Evolutionary conservation across 441 rosid genomes (phyloP).

Genomic region (Eruca vesicaria): DNA sequence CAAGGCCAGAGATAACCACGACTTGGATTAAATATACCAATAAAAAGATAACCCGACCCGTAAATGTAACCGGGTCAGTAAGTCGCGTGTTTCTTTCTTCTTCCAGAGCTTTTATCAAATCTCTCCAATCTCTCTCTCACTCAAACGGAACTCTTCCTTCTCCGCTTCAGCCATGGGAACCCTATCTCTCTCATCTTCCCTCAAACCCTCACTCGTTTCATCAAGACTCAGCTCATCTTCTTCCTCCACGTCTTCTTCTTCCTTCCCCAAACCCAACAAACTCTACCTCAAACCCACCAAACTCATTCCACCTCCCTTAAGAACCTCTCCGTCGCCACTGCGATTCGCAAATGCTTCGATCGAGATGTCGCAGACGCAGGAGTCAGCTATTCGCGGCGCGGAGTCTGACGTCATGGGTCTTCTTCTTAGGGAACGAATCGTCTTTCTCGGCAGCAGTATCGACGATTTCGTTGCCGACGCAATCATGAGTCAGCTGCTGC

Average conservation of each 20-base stretch:
- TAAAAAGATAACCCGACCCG: constrained; percentile 10
- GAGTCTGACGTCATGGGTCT: constrained; percentile 84
- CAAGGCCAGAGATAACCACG: background rate
- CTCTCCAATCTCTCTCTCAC: constrained; percentile 5
- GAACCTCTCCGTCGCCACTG: constrained; percentile 24
- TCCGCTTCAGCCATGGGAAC: constrained; percentile 46
- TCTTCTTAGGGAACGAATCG: constrained; percentile 77
- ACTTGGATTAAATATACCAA: background rate
- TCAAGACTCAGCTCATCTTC: constrained; percentile 26
- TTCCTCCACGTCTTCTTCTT: constrained; percentile 24
- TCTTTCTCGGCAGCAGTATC: constrained; percentile 68
- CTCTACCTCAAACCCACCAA: constrained; percentile 32
- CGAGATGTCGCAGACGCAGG: constrained; percentile 50
- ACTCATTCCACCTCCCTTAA: constrained; percentile 40
- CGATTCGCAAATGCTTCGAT: constrained; percentile 36
- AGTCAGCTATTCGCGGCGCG: constrained; percentile 63
- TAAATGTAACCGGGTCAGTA: background rate
- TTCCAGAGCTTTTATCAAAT: constrained; percentile 8
- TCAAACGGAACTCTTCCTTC: constrained; percentile 10
- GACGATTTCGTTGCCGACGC: constrained; percentile 90
- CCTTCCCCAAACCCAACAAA: constrained; percentile 16
- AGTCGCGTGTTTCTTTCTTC: background rate
- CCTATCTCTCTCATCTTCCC: constrained; percentile 56
- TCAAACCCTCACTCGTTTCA: constrained; percentile 33
- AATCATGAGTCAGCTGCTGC: constrained; percentile 73